Evolutionary conservation across 768 basidiomycete genomes (phyloP).

Genomic region (Suillus plorans): DNA sequence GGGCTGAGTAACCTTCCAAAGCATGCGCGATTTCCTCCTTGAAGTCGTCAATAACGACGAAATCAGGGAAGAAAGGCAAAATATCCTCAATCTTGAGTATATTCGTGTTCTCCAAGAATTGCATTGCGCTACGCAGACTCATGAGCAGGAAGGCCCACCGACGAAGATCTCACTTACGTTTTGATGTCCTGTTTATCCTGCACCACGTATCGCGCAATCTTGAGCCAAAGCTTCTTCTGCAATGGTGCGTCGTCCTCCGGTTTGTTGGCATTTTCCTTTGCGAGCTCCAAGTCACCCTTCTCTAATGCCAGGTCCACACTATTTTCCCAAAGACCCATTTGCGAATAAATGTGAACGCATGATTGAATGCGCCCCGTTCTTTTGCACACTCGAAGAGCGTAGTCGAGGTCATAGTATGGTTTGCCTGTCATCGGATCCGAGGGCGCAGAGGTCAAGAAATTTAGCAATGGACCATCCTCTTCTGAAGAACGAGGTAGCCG

Average conservation of each 20-base stretch:
- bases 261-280: conserved; percentile 93
- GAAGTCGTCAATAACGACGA: conserved; percentile 98
- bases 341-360: conserved; percentile 95
- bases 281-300: conserved; percentile 93
- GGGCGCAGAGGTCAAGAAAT: conserved; percentile 82
- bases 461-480: conserved; percentile 78
- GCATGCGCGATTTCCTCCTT: conserved; percentile 98
- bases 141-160: neutral
- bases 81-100: conserved; percentile 98
- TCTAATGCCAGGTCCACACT: conserved; percentile 93
- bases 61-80: conserved; percentile 99
- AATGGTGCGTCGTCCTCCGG: conserved; percentile 86
- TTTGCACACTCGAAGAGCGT: conserved; percentile 91
- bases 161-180: conserved; percentile 58
- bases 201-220: conserved; percentile 97
- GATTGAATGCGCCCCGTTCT: conserved; percentile 76
- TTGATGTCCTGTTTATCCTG: conserved; percentile 98
- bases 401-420: conserved; percentile 97
- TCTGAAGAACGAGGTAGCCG: conserved; percentile 42
- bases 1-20: conserved; percentile 88
- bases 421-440: conserved; percentile 77
- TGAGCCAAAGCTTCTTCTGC: conserved; percentile 94
- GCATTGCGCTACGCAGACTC: conserved; percentile 75
- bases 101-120: conserved; percentile 91
- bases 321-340: conserved; percentile 97